phyloP scores from a whole-genome alignment of 371 early-diverging fungal species.

The Nematocida sp. region DNA sequence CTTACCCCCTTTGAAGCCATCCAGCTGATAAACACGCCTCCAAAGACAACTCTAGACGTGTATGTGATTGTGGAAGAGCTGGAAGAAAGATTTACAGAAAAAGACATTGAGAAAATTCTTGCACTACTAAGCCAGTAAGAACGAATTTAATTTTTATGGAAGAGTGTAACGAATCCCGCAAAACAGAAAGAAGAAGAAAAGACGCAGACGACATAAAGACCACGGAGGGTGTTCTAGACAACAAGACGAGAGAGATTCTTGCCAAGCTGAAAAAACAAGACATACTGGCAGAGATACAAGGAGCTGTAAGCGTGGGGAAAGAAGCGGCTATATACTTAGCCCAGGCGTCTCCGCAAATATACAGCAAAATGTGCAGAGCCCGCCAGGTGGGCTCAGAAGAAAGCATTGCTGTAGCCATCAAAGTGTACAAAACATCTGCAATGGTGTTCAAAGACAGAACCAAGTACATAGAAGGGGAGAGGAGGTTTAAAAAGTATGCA shows the following conservation, averaged over 20 bases:
- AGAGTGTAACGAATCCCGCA: conserved; percentile 28
- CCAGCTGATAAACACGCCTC: conserved; percentile 58
- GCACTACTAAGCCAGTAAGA: conserved; percentile 38
- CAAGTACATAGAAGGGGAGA: conserved; percentile 91
- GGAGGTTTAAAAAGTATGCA: conserved; percentile 87
- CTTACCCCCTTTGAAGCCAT: conserved; percentile 60
- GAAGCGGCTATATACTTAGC: conserved; percentile 67
- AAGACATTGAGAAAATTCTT: conserved; percentile 57
- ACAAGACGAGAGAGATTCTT: conserved; percentile 84
- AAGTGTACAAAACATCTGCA: conserved; percentile 96
- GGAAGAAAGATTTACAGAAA: conserved; percentile 62
- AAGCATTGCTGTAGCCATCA: conserved; percentile 79
- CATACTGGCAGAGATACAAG: conserved; percentile 81
- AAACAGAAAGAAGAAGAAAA: conserved; percentile 55
- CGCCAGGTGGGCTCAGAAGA: conserved; percentile 63
- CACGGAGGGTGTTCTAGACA: conserved; percentile 90
- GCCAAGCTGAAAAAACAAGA: conserved; percentile 83
- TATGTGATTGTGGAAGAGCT: conserved; percentile 64
- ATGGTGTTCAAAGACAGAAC: conserved; percentile 94
- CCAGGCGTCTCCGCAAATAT: conserved; percentile 29
- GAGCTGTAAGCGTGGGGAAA: conserved; percentile 93
- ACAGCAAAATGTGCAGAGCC: conserved; percentile 53
- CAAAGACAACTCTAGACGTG: conserved; percentile 56
- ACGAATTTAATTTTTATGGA: conserved; percentile 38
- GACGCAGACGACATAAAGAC: conserved; percentile 94